Base-by-base conservation (phyloP, 2,329 filamentous ascomycete genomes). In the Aspergillus clavatus region DNA sequence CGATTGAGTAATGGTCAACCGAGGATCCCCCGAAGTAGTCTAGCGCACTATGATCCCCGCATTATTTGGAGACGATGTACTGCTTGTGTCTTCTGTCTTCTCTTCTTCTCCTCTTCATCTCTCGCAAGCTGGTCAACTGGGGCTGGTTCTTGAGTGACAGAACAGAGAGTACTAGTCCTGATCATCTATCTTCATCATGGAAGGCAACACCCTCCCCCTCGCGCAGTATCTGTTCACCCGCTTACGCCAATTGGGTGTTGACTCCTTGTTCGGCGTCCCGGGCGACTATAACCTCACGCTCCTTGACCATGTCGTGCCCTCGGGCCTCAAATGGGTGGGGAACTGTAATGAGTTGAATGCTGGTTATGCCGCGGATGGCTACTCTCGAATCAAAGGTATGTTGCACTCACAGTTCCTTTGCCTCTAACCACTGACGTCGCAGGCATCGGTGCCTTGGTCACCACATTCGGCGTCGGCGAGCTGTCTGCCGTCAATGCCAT, bases 261-360 rank as follows among this genome's bases (percentile, higher is more conserved):
- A 76, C 40, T 84, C 81, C 12, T 70, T 86, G 45, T 82, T 86
- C 54, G 83, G 83, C 38, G 68, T 87, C 14, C 83, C 84, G 3
- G 83, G 65, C 12, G 84, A 87, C 66, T 87, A 83, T 69, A 87
- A 87, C 63, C 72, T 87, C 44, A 74, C 79, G 8, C 76, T 82
- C 7, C 73, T 87, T 24, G 84, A 87, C 64, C 84, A 83, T 61
- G 67, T 87, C 31, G 72, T 76, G 21, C 72, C 77, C 31, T 70
- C 72, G 39, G 78, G 74, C 3, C 67, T 87, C 27, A 74, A 76
- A 56, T 86, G 82, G 82, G 79, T 84, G 28, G 70, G 69, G 45
- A 87, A 83, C 61, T 81, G 81, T 53, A 87, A 87, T 59, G 84
- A 87, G 64, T 76, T 87, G 46, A 87, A 87, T 61, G 84, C 84